phyloP scores from a whole-genome alignment of 306 rosid species.

The Lathyrus tuberosus region DNA sequence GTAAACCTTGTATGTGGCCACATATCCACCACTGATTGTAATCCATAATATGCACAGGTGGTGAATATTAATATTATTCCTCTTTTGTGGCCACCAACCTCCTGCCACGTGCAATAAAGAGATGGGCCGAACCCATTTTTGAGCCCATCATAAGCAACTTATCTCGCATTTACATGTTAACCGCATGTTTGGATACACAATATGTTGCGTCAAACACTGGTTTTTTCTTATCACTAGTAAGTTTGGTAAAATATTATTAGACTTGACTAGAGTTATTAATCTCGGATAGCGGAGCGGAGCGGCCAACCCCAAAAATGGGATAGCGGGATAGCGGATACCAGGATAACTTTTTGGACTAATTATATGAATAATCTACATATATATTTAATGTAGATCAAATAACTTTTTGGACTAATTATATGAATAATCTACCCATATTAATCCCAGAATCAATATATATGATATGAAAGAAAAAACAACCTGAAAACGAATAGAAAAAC shows the following conservation, averaged over 20 bases:
- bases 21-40: background rate
- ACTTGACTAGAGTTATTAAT: no score
- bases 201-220: background rate
- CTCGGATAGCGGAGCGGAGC: no score
- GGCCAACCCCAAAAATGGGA: no score
- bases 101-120: background rate
- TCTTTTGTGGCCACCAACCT: background rate
- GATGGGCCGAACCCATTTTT: background rate
- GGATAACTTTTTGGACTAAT: no score
- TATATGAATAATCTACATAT: no score
- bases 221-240: background rate
- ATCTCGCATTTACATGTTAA: background rate
- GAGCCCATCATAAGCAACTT: background rate
- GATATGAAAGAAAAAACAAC: no score
- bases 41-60: constrained; percentile 26
- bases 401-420: no score
- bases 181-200: constrained; percentile 9
- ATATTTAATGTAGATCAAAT: no score
- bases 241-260: background rate
- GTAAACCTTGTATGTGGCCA: background rate
- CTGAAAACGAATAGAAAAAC: no score
- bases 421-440: no score
- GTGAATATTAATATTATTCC: constrained; percentile 14
- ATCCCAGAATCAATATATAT: no score
- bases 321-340: no score